These are phyloP conservation scores for Vitis amurensis DNA, from an alignment of 164 flowering plant species.

Conservation along the genomic window DNA sequence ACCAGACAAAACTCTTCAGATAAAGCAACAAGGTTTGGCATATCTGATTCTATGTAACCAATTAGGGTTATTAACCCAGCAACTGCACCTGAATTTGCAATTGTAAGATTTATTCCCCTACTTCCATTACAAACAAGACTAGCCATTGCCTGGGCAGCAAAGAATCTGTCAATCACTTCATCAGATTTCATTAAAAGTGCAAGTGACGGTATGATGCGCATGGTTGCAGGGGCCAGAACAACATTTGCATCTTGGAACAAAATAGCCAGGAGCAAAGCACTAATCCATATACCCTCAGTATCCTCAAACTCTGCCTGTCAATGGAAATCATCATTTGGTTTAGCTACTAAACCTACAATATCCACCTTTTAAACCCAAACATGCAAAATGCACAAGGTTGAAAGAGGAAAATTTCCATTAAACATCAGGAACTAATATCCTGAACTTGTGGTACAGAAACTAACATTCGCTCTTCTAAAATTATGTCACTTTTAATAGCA, in stretches of 20 bases:
- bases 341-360: background rate
- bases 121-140: slow-evolving; percentile 67
- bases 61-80: slow-evolving; percentile 60
- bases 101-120: slow-evolving; percentile 54
- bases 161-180: slow-evolving; percentile 66
- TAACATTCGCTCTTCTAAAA: no score
- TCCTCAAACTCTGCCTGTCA: slow-evolving; percentile 74
- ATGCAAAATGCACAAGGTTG: background rate
- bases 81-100: slow-evolving; percentile 85
- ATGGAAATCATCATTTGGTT: background rate
- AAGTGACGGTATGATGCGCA: slow-evolving; percentile 71
- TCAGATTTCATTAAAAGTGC: slow-evolving; percentile 65
- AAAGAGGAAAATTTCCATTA: background rate
- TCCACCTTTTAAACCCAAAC: background rate
- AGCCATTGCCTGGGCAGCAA: slow-evolving; percentile 85
- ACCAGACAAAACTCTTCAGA: slow-evolving; percentile 69
- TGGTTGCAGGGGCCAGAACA: slow-evolving; percentile 51
- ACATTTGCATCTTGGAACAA: slow-evolving; percentile 70
- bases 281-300: slow-evolving; percentile 78
- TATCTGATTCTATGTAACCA: slow-evolving; percentile 68
- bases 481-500: no score
- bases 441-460: no score
- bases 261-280: slow-evolving; percentile 67
- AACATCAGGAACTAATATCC: background rate
- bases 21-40: slow-evolving; percentile 64